Percentiles rank a stretch among this genome's conserved stretches.
Conservation (phyloP, 345 rosid genomes). For the Hevea brasiliensis region DNA sequence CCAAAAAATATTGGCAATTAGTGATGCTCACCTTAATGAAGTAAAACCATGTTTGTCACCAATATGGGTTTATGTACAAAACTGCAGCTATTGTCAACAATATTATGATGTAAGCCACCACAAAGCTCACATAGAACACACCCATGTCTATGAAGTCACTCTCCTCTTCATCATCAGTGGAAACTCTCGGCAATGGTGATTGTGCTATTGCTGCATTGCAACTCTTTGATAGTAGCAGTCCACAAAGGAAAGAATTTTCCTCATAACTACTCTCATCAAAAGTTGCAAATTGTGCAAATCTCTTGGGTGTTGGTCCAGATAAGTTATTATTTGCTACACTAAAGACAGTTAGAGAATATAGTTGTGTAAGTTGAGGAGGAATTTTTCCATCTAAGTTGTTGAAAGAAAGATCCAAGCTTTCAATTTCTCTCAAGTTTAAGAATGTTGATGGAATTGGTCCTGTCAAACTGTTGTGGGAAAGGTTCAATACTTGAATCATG, state of each 20-base stretch:
- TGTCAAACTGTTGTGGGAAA: too few relatives aligned
- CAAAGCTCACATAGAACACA: too few relatives aligned
- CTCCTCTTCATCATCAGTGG: background rate
- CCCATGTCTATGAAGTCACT: conserved; percentile 8
- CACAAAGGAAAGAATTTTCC: conserved; percentile 28
- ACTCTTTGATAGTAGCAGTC: conserved; percentile 11
- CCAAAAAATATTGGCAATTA: background rate
- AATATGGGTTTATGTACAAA: too few relatives aligned
- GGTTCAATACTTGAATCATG: too few relatives aligned
- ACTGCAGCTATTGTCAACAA: too few relatives aligned
- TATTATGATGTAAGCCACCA: too few relatives aligned
- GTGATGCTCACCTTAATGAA: background rate
- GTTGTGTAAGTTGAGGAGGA: conserved; percentile 20
- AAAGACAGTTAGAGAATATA: conserved; percentile 18
- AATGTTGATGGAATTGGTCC: conserved; percentile 29
- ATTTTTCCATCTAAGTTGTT: too few relatives aligned
- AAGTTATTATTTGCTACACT: conserved; percentile 39
- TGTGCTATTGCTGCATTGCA: background rate
- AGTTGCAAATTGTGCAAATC: conserved; percentile 16
- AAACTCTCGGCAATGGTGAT: too few relatives aligned
- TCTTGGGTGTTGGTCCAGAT: conserved; percentile 10
- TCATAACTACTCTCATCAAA: conserved; percentile 21
- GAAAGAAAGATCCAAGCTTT: conserved; percentile 38
- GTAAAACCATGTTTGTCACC: too few relatives aligned
- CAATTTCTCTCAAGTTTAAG: conserved; percentile 23